A percentile compares a stretch with the other conserved stretches of the same genome.
Conservation (phyloP, 2,329 filamentous ascomycete species). For the Cytospora piceicola region DNA sequence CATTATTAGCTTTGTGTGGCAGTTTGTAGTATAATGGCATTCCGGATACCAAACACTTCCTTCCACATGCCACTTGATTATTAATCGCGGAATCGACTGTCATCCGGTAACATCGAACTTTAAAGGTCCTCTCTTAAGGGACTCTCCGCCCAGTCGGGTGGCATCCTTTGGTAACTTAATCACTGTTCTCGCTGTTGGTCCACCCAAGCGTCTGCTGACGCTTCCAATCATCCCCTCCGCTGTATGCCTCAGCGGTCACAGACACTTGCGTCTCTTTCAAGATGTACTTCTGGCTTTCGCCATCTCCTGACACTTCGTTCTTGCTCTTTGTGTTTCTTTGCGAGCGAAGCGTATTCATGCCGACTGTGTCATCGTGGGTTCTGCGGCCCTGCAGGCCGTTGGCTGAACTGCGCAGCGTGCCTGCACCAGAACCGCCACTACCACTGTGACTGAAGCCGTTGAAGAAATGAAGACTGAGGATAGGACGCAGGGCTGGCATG, state of each 20-base stretch:
- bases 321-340: constrained; percentile 16
- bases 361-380: background rate
- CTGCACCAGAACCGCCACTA: background rate
- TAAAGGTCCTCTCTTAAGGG: background rate
- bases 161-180: background rate
- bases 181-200: constrained; percentile 25
- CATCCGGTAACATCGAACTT: background rate
- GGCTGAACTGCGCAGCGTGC: constrained; percentile 4
- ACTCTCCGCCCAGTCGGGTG: background rate
- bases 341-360: constrained; percentile 9
- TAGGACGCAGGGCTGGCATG: constrained; percentile 49
- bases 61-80: background rate
- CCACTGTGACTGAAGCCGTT: constrained; percentile 21
- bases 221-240: constrained; percentile 33
- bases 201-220: constrained; percentile 34
- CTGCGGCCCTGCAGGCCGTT: constrained; percentile 9
- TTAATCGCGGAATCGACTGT: background rate
- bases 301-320: constrained; percentile 29
- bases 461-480: constrained; percentile 41
- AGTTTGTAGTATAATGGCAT: background rate
- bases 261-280: constrained; percentile 42
- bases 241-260: constrained; percentile 31
- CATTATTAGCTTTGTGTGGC: background rate
- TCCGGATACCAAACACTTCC: background rate
- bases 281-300: constrained; percentile 45